Conservation (phyloP, 2,329 filamentous ascomycete species). For the Aspergillus sp. region DNA sequence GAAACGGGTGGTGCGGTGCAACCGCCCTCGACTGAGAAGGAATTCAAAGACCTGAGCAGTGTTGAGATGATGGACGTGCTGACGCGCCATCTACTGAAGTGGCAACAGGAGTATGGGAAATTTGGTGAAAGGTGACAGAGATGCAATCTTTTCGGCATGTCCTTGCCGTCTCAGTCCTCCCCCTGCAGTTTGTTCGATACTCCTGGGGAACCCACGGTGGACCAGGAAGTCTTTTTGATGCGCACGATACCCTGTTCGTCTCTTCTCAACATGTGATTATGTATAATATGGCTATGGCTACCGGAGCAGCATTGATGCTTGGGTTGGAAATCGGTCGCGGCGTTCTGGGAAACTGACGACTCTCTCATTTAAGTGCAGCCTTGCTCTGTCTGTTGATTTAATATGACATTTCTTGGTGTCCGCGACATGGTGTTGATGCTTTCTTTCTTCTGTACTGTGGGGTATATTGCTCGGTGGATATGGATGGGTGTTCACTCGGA, state of each 20-base stretch:
- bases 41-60: slow-evolving; percentile 74
- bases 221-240: slow-evolving; percentile 9
- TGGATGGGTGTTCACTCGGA: background rate
- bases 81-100: slow-evolving; percentile 76
- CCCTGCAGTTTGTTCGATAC: slow-evolving; percentile 3
- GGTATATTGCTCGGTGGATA: background rate
- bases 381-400: slow-evolving; percentile 2
- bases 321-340: slow-evolving; percentile 21
- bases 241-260: slow-evolving; percentile 22
- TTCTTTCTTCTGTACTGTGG: background rate
- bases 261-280: slow-evolving; percentile 21
- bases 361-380: slow-evolving; percentile 8
- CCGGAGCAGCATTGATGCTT: slow-evolving; percentile 17
- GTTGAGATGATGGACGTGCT: slow-evolving; percentile 89
- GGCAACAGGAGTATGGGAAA: slow-evolving; percentile 72
- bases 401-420: slow-evolving; percentile 1
- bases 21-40: slow-evolving; percentile 37
- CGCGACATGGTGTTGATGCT: background rate
- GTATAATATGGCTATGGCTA: slow-evolving; percentile 27
- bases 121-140: slow-evolving; percentile 47
- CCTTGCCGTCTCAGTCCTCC: slow-evolving; percentile 1
- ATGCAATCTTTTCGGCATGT: background rate
- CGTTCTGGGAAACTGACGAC: slow-evolving; percentile 16
- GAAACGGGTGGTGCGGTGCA: slow-evolving; percentile 17
- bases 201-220: slow-evolving; percentile 5